Evolutionary conservation across 2,329 filamentous ascomycete genomes (phyloP).

Genomic region (Rhinocladiella mackenziei): DNA sequence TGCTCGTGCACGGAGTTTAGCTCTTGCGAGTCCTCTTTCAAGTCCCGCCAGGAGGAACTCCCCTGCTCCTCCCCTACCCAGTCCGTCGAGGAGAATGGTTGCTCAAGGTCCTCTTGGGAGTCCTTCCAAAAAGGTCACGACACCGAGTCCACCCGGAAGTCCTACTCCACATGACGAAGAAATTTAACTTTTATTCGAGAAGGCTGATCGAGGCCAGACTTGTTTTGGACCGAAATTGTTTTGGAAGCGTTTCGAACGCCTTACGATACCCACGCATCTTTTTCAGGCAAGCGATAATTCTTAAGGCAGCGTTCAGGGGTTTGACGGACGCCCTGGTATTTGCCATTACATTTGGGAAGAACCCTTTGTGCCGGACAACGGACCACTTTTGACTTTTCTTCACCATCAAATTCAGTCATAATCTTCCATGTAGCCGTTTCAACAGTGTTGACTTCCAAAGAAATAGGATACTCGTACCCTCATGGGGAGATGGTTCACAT

Average conservation of each 20-base stretch:
- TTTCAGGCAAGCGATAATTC: slow-evolving; percentile 14
- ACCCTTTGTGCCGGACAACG: too few species aligned
- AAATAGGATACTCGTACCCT: too few species aligned
- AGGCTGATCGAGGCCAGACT: background rate
- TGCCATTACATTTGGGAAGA: background rate
- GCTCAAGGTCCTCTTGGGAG: slow-evolving; percentile 17
- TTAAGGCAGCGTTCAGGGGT: background rate
- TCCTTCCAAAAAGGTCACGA: slow-evolving; percentile 8
- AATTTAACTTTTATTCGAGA: background rate
- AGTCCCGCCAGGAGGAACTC: slow-evolving; percentile 24
- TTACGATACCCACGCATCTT: slow-evolving; percentile 26
- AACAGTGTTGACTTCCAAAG: background rate
- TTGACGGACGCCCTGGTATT: background rate
- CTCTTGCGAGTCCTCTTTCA: slow-evolving; percentile 26
- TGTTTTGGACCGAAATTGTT: slow-evolving; percentile 11
- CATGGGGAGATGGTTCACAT: too few species aligned
- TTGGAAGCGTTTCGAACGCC: slow-evolving; percentile 10
- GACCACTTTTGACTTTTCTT: background rate
- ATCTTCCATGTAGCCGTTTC: slow-evolving; percentile 10
- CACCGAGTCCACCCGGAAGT: slow-evolving; percentile 10
- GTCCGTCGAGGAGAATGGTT: slow-evolving; percentile 15
- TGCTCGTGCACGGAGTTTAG: slow-evolving; percentile 29
- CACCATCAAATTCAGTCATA: too few species aligned
- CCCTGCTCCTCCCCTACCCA: slow-evolving; percentile 20
- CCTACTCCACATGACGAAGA: slow-evolving; percentile 6